Evolutionary conservation across 805 yeast species (phyloP), one percentile per base, ranked within the genome.

Genomic region (Middelhovenomyces tepae): DNA sequence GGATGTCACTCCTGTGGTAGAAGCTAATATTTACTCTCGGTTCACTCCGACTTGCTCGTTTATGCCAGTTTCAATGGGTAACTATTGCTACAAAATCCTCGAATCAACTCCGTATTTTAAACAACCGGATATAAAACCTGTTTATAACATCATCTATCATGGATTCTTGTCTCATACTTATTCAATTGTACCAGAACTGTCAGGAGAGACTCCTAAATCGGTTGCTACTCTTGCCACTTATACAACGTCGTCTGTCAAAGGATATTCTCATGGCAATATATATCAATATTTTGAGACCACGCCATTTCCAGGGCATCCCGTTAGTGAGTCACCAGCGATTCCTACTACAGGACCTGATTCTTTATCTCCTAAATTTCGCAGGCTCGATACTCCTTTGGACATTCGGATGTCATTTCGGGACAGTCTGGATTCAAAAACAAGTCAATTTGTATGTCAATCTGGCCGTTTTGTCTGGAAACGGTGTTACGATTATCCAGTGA

Each of bases 161-260:
- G 57, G 56, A 3, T 10, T 28, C 11, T 20, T 43, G 18, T 27
- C 46, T 11, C 51, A 46, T 35, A 22, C 44, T 4, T 52, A 52
- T 41, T 52, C 57, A 3, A 36, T 52, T 11, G 13, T 52, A 28
- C 40, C 38, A 1, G 39, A 46, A 11, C 11, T 21, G 14, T 14
- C 31, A 4, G 35, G 36, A 7, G 28, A 28, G 10, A 18, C 25
- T 5, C 23, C 35, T n/a, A 18, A 38, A 5, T 16, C 34, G 6
- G 28, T 45, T 4, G 40, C 51, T 2, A 56, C 57, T 2, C 5
- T 51, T 2, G 53, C 47, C 0, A 29, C 34, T 0, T 39, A 47
- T 16, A 36, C 39, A 9, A 46, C 56, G n/a, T n/a, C n/a, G n/a
- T 1, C 39, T 39, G 8, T 33, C 47, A 3, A 30, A 27, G 20